Percentiles rank a stretch among this genome's conserved stretches.
Evolutionary conservation across 2,329 filamentous ascomycete species (phyloP).

Genomic region (Pseudogymnoascus sp.): DNA sequence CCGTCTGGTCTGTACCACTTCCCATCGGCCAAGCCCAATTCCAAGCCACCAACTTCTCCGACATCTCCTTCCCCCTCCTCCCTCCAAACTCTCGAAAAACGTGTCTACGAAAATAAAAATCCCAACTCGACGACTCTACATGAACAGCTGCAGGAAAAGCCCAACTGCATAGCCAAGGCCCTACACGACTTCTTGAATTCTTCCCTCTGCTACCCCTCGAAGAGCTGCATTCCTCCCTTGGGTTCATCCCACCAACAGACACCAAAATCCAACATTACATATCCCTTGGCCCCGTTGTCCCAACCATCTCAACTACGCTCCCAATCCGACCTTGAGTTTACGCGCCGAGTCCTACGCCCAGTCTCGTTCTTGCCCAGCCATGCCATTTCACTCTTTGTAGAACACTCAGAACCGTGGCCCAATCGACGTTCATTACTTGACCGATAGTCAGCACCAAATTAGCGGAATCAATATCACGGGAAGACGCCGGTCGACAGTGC

Average conservation of each 20-base stretch:
- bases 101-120: neutral
- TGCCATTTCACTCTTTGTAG: constrained; percentile 5
- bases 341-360: constrained; percentile 1
- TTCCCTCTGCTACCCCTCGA: neutral
- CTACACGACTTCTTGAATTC: neutral
- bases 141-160: neutral
- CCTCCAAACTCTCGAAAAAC: neutral
- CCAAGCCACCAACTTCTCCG: constrained; percentile 6
- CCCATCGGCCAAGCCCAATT: neutral
- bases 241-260: constrained; percentile 1
- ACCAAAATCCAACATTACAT: constrained; percentile 7
- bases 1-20: constrained; percentile 6
- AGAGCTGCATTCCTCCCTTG: neutral
- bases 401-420: neutral
- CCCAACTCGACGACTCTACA: constrained; percentile 4
- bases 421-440: constrained; percentile 7
- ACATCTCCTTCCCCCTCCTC: neutral
- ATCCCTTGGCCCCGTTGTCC: neutral
- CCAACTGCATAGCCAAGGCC: constrained; percentile 3
- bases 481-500: neutral
- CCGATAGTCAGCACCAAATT: neutral
- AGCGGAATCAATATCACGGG: constrained; percentile 7
- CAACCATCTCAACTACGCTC: neutral
- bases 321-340: constrained; percentile 6
- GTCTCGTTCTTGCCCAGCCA: constrained; percentile 3